Percentiles rank a stretch among this genome's conserved stretches.
Evolutionary conservation across 768 basidiomycete species (phyloP).

Genomic region (Mycena epipterygia): DNA sequence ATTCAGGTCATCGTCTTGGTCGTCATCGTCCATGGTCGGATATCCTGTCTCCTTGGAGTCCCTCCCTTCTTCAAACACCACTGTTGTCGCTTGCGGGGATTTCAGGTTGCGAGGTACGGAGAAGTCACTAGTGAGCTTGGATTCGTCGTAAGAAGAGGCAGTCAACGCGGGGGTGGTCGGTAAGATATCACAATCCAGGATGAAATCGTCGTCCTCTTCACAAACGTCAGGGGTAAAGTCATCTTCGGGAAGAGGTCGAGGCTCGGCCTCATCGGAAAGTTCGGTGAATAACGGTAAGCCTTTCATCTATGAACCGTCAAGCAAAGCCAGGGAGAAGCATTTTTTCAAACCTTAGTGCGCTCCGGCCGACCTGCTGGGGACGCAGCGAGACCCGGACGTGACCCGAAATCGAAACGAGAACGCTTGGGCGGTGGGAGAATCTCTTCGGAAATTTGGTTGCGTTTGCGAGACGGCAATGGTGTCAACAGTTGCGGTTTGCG

Average conservation of each 20-base stretch:
- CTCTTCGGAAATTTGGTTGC: constrained; percentile 6
- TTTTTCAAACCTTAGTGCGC: background rate
- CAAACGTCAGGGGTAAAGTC: constrained; percentile 18
- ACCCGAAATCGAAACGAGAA: constrained; percentile 8
- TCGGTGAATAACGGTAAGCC: background rate
- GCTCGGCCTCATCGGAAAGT: constrained; percentile 17
- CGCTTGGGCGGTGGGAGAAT: constrained; percentile 19
- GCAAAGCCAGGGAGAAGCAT: background rate
- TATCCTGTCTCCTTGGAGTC: background rate
- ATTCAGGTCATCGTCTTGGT: constrained; percentile 63
- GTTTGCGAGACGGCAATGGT: constrained; percentile 27
- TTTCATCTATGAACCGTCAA: background rate
- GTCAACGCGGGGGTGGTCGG: constrained; percentile 38
- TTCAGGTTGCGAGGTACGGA: background rate
- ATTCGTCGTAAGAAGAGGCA: constrained; percentile 23
- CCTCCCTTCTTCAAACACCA: too few relatives aligned
- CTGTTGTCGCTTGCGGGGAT: background rate
- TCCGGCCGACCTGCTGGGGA: constrained; percentile 5
- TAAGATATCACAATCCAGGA: constrained; percentile 47
- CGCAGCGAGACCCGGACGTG: constrained; percentile 4
- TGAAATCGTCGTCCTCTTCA: constrained; percentile 43
- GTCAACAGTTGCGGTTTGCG: constrained; percentile 16
- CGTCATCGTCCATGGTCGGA: constrained; percentile 30
- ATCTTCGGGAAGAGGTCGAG: background rate
- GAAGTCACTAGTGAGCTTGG: constrained; percentile 21